Percentiles rank a stretch among this genome's conserved stretches.
Conservation (phyloP, 108 stramenopile genomes). For the Schizochytrium sp. region DNA sequence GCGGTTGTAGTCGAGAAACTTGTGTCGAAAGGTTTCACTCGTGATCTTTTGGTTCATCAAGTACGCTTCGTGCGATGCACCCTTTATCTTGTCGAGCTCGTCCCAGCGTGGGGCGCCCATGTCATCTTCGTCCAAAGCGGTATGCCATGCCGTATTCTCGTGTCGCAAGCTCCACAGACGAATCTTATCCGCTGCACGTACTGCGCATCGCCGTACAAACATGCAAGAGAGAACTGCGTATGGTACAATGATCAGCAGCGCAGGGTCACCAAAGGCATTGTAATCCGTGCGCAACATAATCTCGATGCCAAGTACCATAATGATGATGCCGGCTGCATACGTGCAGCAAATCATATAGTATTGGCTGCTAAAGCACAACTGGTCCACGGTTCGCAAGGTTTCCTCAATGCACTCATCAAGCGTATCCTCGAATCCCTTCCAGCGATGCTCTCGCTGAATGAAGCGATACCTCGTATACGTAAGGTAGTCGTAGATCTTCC, state of each 20-base stretch:
- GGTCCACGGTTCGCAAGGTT: slow-evolving; percentile 58
- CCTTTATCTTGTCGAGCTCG: slow-evolving; percentile 30
- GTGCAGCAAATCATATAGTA: slow-evolving; percentile 69
- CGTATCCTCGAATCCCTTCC: slow-evolving; percentile 64
- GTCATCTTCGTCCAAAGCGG: slow-evolving; percentile 24
- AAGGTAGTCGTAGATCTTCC: slow-evolving; percentile 73
- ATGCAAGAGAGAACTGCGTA: slow-evolving; percentile 31
- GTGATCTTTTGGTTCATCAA: slow-evolving; percentile 67
- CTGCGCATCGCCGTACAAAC: slow-evolving; percentile 31
- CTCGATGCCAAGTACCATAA: slow-evolving; percentile 59
- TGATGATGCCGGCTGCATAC: slow-evolving; percentile 64
- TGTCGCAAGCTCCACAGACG: slow-evolving; percentile 64
- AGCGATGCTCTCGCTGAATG: slow-evolving; percentile 60
- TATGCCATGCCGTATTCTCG: slow-evolving; percentile 51
- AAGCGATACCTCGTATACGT: slow-evolving; percentile 60
- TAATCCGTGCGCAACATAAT: slow-evolving; percentile 63
- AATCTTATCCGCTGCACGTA: slow-evolving; percentile 46
- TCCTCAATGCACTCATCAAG: slow-evolving; percentile 72
- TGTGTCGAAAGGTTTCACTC: slow-evolving; percentile 67
- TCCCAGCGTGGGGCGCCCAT: slow-evolving; percentile 41
- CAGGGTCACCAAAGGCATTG: slow-evolving; percentile 66
- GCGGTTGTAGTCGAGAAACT: slow-evolving; percentile 71
- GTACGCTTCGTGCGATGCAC: slow-evolving; percentile 54
- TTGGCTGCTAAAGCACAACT: slow-evolving; percentile 69
- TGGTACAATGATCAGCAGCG: slow-evolving; percentile 42